These are phyloP conservation scores for Boeremia lycopersici DNA, from an alignment of 2,329 filamentous ascomycete genomes.

Conservation along the genomic window DNA sequence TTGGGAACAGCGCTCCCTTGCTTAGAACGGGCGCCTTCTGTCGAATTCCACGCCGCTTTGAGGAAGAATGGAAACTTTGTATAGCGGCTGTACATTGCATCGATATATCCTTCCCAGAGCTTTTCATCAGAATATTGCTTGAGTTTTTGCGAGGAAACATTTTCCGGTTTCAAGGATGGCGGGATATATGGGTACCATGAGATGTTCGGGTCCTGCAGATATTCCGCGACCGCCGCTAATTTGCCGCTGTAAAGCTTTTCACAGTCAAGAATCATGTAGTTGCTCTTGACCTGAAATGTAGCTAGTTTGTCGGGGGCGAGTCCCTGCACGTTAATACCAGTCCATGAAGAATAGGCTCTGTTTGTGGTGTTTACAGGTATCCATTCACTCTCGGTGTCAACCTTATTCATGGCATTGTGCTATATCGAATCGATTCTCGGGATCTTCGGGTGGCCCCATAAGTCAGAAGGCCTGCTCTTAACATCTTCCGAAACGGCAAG, in stretches of 20 bases:
- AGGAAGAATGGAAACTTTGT: no score
- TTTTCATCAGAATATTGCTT: no score
- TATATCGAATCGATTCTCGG: slow-evolving; percentile 5
- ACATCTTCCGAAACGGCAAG: background rate
- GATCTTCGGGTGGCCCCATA: slow-evolving; percentile 16
- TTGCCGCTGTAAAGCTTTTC: background rate
- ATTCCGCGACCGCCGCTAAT: no score
- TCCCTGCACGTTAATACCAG: slow-evolving; percentile 5
- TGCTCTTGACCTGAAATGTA: background rate
- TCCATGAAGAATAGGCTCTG: slow-evolving; percentile 2
- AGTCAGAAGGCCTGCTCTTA: slow-evolving; percentile 1
- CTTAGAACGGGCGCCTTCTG: no score
- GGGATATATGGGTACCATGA: no score
- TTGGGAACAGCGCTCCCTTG: no score
- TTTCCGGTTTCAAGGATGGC: no score
- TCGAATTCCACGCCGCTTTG: no score
- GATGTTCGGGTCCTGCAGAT: no score
- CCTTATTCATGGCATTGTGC: background rate
- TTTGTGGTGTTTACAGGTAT: background rate
- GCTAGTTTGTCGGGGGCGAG: background rate
- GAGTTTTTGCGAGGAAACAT: no score
- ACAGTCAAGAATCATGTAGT: background rate
- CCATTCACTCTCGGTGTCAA: background rate
- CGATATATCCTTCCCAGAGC: no score
- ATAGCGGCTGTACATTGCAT: no score